Conservation (phyloP, 495 filamentous ascomycete genomes). For the Geoglossum glabrum region DNA sequence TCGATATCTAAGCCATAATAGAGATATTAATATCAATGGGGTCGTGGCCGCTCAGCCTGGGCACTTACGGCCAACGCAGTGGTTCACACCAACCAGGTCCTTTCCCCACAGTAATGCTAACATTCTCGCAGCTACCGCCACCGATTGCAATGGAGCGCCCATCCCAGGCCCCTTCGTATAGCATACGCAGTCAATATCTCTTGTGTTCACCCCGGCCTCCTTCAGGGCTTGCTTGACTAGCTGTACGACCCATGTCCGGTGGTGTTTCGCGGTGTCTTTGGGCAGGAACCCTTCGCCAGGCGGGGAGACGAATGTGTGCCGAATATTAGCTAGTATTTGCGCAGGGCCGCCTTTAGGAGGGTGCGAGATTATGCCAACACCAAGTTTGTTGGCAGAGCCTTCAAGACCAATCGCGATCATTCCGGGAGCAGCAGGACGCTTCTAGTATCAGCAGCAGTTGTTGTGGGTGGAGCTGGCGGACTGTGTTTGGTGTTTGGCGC, state of each 20-base stretch:
- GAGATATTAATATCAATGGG: neutral
- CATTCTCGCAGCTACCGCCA: constrained; percentile 69
- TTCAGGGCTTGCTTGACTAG: constrained; percentile 57
- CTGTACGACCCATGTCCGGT: constrained; percentile 64
- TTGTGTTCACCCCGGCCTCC: constrained; percentile 37
- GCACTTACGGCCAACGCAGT: constrained; percentile 74
- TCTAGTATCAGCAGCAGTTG: neutral
- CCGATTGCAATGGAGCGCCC: constrained; percentile 82
- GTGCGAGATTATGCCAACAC: constrained; percentile 82
- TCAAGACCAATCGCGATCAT: constrained; percentile 87
- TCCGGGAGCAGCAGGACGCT: neutral
- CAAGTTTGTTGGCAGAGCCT: constrained; percentile 94
- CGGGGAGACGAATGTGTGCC: constrained; percentile 81
- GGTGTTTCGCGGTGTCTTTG: constrained; percentile 86
- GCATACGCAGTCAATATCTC: constrained; percentile 75
- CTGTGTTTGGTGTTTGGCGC: neutral
- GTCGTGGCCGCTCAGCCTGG: neutral
- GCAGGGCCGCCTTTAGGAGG: constrained; percentile 36
- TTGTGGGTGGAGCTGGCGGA: neutral
- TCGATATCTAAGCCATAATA: constrained; percentile 47
- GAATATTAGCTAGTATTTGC: constrained; percentile 75
- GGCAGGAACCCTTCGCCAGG: constrained; percentile 90
- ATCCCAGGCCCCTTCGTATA: constrained; percentile 92
- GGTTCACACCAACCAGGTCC: constrained; percentile 77
- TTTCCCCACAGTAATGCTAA: constrained; percentile 74